phyloP scores from a whole-genome alignment of 2,329 filamentous ascomycete genomes.

The Ploettnerulaceae sp. region DNA sequence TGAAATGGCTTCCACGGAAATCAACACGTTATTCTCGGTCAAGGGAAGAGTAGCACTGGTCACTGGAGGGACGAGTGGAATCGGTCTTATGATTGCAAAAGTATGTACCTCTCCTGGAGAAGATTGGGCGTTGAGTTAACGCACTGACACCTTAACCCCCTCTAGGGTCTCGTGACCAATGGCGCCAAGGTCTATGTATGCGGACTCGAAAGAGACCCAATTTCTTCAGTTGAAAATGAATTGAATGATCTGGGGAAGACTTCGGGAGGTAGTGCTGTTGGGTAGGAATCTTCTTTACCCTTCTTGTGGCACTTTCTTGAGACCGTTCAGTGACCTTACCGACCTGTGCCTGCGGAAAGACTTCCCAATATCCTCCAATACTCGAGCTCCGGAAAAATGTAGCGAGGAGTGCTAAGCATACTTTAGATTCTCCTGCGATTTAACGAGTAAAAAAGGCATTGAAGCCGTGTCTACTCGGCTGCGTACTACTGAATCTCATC shows the following conservation, averaged over 20 bases:
- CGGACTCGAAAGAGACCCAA: conserved; percentile 39
- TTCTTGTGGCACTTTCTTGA: too few species aligned
- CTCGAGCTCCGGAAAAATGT: too few species aligned
- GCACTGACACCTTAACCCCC: too few species aligned
- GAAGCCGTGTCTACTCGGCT: conserved; percentile 33
- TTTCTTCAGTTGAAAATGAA: conserved; percentile 36
- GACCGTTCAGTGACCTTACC: too few species aligned
- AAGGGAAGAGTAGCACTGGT: conserved; percentile 41
- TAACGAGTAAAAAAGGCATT: conserved; percentile 41
- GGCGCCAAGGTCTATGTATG: conserved; percentile 45
- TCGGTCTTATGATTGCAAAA: conserved; percentile 44
- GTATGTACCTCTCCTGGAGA: conserved; percentile 25
- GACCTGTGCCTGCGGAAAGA: too few species aligned
- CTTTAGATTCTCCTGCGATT: conserved; percentile 35
- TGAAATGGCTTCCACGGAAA: conserved; percentile 31
- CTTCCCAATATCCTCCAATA: too few species aligned
- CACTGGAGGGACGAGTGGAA: conserved; percentile 42
- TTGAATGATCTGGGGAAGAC: conserved; percentile 37
- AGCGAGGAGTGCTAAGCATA: neutral
- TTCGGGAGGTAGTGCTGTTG: conserved; percentile 37
- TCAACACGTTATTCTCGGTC: conserved; percentile 45
- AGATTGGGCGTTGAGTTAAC: neutral
- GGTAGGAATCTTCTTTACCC: conserved; percentile 30
- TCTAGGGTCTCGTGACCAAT: conserved; percentile 40
- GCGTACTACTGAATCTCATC: conserved; percentile 35